These are phyloP conservation scores for Aphanomyces astaci DNA, from an alignment of 352 stramenopile species.

Conservation along the genomic window DNA sequence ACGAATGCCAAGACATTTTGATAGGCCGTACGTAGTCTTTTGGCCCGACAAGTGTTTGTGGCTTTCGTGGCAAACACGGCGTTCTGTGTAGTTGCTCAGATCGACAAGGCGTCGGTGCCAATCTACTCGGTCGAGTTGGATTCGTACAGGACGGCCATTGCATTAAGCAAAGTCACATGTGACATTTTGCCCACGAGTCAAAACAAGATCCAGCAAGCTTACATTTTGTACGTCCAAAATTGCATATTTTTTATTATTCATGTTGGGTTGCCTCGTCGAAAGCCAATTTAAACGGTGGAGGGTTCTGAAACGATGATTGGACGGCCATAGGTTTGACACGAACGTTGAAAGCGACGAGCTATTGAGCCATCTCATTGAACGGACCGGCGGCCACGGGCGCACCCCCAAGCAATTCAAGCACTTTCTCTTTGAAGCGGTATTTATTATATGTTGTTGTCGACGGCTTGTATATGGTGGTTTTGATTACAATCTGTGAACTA, in stretches of 20 bases:
- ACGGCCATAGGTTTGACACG: conserved; percentile 41
- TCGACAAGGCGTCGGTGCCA: conserved; percentile 64
- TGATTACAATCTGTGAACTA: conserved; percentile 49
- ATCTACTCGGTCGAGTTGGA: conserved; percentile 62
- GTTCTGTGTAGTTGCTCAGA: conserved; percentile 37
- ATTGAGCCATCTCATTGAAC: conserved; percentile 55
- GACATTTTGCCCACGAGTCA: conserved; percentile 63
- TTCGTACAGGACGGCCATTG: conserved; percentile 52
- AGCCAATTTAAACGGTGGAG: no score
- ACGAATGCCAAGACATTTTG: conserved; percentile 63
- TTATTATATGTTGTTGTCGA: not conserved
- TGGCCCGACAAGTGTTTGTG: no score
- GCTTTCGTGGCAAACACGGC: no score
- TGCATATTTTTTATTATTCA: no score
- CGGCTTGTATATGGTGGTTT: no score
- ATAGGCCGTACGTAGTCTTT: conserved; percentile 28
- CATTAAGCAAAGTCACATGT: conserved; percentile 48
- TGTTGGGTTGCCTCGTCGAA: no score
- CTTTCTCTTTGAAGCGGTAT: conserved; percentile 43
- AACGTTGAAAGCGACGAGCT: conserved; percentile 58
- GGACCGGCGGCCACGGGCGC: conserved; percentile 42
- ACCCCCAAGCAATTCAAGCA: conserved; percentile 82
- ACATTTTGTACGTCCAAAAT: conserved; percentile 33
- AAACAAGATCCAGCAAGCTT: conserved; percentile 60
- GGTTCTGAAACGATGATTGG: no score